Evolutionary conservation across 805 yeast genomes (phyloP).

Genomic region (Suhomyces vadensis): DNA sequence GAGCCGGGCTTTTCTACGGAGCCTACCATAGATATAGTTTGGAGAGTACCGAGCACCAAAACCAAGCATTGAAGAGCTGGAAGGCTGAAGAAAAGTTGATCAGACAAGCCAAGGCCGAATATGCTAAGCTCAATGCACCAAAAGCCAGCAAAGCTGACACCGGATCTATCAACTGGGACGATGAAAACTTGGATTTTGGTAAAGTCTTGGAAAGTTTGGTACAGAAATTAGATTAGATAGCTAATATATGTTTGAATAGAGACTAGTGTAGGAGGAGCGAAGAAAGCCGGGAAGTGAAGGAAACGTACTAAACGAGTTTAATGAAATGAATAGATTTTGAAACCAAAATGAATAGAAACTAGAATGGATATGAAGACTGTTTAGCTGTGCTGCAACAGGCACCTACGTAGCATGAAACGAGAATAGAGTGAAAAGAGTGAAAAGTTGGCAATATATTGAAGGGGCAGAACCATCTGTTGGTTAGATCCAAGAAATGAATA

Average conservation of each 20-base stretch:
- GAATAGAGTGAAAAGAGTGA: no score
- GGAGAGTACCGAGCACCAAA: slow-evolving; percentile 57
- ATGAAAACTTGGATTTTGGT: slow-evolving; percentile 87
- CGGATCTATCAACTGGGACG: slow-evolving; percentile 70
- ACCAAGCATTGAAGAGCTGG: slow-evolving; percentile 59
- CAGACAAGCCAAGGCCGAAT: slow-evolving; percentile 86
- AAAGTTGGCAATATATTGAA: no score
- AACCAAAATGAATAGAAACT: no score
- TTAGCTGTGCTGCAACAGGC: no score
- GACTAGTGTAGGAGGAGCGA: neutral
- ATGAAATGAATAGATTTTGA: no score
- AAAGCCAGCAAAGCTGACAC: slow-evolving; percentile 36
- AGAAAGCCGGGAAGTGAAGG: neutral
- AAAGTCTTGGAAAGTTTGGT: slow-evolving; percentile 65
- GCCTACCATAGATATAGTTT: slow-evolving; percentile 76
- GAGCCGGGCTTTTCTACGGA: slow-evolving; percentile 87
- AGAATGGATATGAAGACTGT: no score
- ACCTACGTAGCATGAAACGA: no score
- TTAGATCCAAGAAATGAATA: no score
- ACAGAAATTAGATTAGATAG: slow-evolving; percentile 47
- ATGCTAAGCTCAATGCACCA: slow-evolving; percentile 59
- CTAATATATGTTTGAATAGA: neutral
- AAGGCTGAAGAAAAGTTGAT: slow-evolving; percentile 72
- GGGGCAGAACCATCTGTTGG: no score
- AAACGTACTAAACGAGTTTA: neutral